Base-by-base conservation (phyloP, 1,284 basidiomycete species). In the Apiotrichum gamsii region DNA sequence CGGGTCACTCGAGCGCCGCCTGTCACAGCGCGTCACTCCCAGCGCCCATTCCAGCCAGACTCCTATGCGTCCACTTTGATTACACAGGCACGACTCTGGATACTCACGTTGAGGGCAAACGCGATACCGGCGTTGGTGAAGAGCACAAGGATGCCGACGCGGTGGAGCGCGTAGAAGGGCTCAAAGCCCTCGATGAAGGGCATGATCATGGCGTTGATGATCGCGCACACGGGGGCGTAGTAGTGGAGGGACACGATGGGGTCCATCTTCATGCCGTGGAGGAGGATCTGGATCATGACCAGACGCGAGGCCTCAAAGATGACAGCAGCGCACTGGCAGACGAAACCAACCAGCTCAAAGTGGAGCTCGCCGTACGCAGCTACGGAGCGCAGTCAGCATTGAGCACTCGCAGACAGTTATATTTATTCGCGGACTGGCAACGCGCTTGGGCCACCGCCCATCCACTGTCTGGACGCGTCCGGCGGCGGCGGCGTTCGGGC, bases 261-360 rank as follows among this genome's bases (percentile, higher is more conserved):
- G 72, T 95, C 90, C 91, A 96, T 90, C 77, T 96, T 94, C 70
- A 95, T 77, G 40, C 91, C 91, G 71, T 97, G 93, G 3, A 97
- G 79, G 34, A 97, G 81, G 48, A 94, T 83, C 71, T 97, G 87
- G 56, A 97, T 95, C 85, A 97, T 91, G 36, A 97, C 90, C 16
- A 97, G 80, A 41, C 93, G 83, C 28, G 68, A 71, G 23, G 72
- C 69, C 54, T 74, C 72, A 51, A 74, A 72, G 30, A 72, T 79
- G 51, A 91, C 82, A n/a, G 88, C 87, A 28, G 82, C 81, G 20
- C 83, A 82, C 70, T 90, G 87, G 37, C 82, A 82, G 57, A 89
- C 60, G 78, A 97, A 97, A 18, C 93, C 93, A 40, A 85, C 73
- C 43, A 90, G 33, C 40, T 53, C 47, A 31, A 52, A 55, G 30